Percentiles rank a stretch among this genome's conserved stretches.
Conservation (phyloP, 352 stramenopile genomes). For the Detonula confervacea region DNA sequence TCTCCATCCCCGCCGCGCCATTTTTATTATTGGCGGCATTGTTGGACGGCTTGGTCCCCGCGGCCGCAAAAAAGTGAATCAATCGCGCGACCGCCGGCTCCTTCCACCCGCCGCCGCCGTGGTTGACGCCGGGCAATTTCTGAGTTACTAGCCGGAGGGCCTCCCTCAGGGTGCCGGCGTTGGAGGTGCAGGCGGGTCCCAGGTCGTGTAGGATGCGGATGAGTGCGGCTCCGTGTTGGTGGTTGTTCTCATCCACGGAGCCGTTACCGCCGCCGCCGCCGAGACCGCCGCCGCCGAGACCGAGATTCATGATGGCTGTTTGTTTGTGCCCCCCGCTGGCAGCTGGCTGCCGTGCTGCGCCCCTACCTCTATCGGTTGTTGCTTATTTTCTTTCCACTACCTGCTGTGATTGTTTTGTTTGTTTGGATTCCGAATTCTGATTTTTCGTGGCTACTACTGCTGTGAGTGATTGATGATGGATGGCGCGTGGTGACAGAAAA, state of each 20-base stretch:
- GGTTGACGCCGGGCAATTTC: constrained; percentile 20
- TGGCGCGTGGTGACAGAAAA: too few relatives aligned
- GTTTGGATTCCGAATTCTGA: too few relatives aligned
- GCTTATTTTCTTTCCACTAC: too few relatives aligned
- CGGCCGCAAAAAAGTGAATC: constrained; percentile 78
- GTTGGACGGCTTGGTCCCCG: constrained; percentile 18
- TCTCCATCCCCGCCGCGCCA: background rate
- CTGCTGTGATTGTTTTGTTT: too few relatives aligned
- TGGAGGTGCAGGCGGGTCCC: constrained; percentile 77
- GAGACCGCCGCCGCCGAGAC: background rate
- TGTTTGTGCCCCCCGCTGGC: too few relatives aligned
- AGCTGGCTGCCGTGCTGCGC: too few relatives aligned
- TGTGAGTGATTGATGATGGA: too few relatives aligned
- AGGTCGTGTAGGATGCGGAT: constrained; percentile 78
- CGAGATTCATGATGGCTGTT: too few relatives aligned
- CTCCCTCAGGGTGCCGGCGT: constrained; percentile 65
- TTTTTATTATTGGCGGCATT: constrained; percentile 10
- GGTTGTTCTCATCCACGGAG: background rate
- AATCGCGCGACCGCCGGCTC: constrained; percentile 64
- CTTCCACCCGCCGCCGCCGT: constrained; percentile 10
- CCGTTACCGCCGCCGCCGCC: background rate
- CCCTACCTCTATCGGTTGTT: too few relatives aligned
- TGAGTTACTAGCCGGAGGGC: constrained; percentile 65
- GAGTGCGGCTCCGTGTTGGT: constrained; percentile 8
- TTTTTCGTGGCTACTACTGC: too few relatives aligned